Evolutionary conservation across 2,329 filamentous ascomycete genomes (phyloP).

Genomic region (Venturia oleaginea): DNA sequence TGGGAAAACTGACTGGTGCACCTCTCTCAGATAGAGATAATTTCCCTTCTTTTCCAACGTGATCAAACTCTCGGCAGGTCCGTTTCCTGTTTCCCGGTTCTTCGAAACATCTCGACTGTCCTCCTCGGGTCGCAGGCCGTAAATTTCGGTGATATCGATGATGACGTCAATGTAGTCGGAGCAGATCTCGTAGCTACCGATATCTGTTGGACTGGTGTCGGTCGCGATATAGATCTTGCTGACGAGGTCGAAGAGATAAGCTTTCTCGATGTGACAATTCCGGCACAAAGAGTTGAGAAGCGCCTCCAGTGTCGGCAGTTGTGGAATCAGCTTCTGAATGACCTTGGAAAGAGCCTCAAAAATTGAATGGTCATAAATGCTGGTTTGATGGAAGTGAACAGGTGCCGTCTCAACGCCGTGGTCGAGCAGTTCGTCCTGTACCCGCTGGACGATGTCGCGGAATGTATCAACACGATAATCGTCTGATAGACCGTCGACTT

Average conservation of each 20-base stretch:
- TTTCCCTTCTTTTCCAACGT: conserved; percentile 50
- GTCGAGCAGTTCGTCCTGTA: conserved; percentile 91
- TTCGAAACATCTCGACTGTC: conserved; percentile 16
- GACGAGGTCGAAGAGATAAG: conserved; percentile 93
- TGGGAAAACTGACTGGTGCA: conserved; percentile 55
- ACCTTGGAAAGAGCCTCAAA: conserved; percentile 98
- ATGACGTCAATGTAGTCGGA: conserved; percentile 98
- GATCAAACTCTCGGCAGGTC: conserved; percentile 53
- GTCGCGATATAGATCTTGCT: conserved; percentile 99
- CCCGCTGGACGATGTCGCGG: conserved; percentile 90
- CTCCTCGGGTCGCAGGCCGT: conserved; percentile 56
- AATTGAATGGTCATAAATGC: conserved; percentile 96
- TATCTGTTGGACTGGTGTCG: conserved; percentile 85
- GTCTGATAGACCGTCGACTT: conserved; percentile 93
- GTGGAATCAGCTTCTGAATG: conserved; percentile 93
- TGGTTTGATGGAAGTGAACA: conserved; percentile 91
- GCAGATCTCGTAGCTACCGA: conserved; percentile 95
- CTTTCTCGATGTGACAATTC: conserved; percentile 93
- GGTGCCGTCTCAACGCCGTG: conserved; percentile 87
- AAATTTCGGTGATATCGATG: conserved; percentile 92
- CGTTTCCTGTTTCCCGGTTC: conserved; percentile 32
- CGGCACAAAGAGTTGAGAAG: conserved; percentile 90
- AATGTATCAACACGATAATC: conserved; percentile 96
- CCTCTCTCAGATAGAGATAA: conserved; percentile 56
- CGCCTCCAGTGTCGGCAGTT: conserved; percentile 84